Evolutionary conservation across 805 yeast genomes (phyloP), one percentile per base, ranked within the genome.

Genomic region (Metschnikowia chrysomelidarum): DNA sequence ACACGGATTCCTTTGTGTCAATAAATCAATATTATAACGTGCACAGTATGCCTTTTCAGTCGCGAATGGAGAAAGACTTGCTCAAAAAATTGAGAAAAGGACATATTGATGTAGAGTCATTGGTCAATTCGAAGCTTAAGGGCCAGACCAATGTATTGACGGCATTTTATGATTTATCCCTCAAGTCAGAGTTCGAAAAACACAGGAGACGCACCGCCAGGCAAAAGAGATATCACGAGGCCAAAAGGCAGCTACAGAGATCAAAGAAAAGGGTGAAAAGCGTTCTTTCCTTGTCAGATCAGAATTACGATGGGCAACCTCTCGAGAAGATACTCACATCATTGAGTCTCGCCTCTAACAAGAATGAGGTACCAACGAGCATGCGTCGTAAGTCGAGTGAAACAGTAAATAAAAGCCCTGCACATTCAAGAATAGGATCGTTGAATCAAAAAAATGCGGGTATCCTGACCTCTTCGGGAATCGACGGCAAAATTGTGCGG

Each of bases 161-260:
- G 10, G 95, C 91, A 0, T 69, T 81, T 38, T 87, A 89, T 82
- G 80, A 80, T 29, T 62, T 87, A 13, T 58, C 79, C 12, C 58
- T 82, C 19, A 87, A 83, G 15, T 62, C 64, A 30, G 80, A 76
- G 45, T 62, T 57, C 32, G 40, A 51, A 9, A 57, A 57, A 32
- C 66, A 66, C 48, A 62, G 57, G 40, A 45, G 46, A 32, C 54
- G 53, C 20, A 57, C 63, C 29, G 42, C 56, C 31, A 49, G 59
- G 32, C 65, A 53, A 31, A 57, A 54, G 47, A 51, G 53, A 41
- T 60, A 60, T 39, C 50, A 51, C 32, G 59, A 57, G 34, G 67
- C 65, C 8, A 60, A 49, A 54, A 46, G 48, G 26, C 56, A 66
- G 16, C 40, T 63, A 9, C 49, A 46, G 13, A 53, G 47, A 31